A percentile compares a stretch with the other conserved stretches of the same genome.
phyloP scores from a whole-genome alignment of 2,329 filamentous ascomycete genomes.

The Alternaria burnsii region DNA sequence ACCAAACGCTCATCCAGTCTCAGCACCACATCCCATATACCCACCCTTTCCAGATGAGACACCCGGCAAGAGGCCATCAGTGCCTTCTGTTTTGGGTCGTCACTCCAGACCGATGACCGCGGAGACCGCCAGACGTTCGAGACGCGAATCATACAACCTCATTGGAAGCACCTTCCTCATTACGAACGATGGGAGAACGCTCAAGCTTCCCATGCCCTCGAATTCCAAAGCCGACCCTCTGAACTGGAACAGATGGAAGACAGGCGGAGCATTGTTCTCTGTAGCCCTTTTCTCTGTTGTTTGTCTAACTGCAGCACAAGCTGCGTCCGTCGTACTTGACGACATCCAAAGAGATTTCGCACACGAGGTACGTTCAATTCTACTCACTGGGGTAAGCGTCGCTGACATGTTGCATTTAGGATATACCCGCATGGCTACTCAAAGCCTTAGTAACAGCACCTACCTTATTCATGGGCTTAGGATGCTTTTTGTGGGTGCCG shows the following conservation, averaged over 20 bases:
- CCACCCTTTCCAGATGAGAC: conserved; percentile 4
- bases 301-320: conserved; percentile 31
- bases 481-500: conserved; percentile 51
- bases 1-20: conserved; percentile 19
- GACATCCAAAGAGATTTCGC: conserved; percentile 25
- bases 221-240: conserved; percentile 35
- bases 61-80: not conserved
- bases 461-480: conserved; percentile 48
- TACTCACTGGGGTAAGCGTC: not conserved
- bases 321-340: conserved; percentile 23
- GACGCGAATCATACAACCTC: conserved; percentile 38
- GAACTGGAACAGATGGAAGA: conserved; percentile 36
- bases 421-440: conserved; percentile 26
- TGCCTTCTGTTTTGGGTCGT: not conserved
- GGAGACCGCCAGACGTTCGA: conserved; percentile 7
- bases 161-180: conserved; percentile 38
- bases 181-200: conserved; percentile 29
- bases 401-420: not conserved
- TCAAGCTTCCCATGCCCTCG: conserved; percentile 38
- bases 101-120: not conserved
- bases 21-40: conserved; percentile 19
- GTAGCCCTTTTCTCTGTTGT: conserved; percentile 25
- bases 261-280: conserved; percentile 26
- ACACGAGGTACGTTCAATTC: conserved; percentile 17
- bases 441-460: conserved; percentile 40